phyloP scores from a whole-genome alignment of 164 flowering plant species.

The Cinnamomum micranthum region DNA sequence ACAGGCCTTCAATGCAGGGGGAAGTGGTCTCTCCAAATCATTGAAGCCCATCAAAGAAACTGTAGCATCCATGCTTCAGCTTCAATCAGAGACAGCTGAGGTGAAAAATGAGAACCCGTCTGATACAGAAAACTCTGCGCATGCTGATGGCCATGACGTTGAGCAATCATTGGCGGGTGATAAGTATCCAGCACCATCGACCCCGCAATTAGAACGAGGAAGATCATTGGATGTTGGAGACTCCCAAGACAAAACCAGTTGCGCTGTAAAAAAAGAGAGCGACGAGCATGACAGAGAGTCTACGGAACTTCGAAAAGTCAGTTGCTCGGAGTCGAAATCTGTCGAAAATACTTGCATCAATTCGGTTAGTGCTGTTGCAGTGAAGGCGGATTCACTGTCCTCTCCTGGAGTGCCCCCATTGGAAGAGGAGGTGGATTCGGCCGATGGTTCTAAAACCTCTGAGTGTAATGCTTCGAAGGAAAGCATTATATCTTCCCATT shows the following conservation, averaged over 20 bases:
- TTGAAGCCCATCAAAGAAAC: slow-evolving; percentile 55
- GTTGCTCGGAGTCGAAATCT: slow-evolving; percentile 45
- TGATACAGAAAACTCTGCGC: slow-evolving; percentile 18
- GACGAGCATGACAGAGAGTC: slow-evolving; percentile 44
- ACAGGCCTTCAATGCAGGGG: slow-evolving; percentile 77
- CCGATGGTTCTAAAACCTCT: slow-evolving; percentile 28
- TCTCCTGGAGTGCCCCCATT: slow-evolving; percentile 13
- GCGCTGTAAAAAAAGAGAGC: slow-evolving; percentile 43
- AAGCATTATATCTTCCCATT: slow-evolving; percentile 13
- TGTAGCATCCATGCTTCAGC: slow-evolving; percentile 47
- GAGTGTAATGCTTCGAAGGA: slow-evolving; percentile 4
- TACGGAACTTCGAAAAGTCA: background rate
- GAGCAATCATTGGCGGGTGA: slow-evolving; percentile 43
- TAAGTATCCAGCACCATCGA: slow-evolving; percentile 74
- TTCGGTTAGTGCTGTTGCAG: slow-evolving; percentile 22
- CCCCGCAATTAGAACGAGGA: slow-evolving; percentile 71
- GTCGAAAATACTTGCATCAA: slow-evolving; percentile 68
- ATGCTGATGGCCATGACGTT: slow-evolving; percentile 17
- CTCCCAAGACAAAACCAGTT: slow-evolving; percentile 49
- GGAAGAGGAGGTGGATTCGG: slow-evolving; percentile 51
- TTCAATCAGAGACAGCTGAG: slow-evolving; percentile 26
- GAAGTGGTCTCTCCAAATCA: slow-evolving; percentile 33
- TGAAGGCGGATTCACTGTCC: slow-evolving; percentile 18
- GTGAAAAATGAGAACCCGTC: slow-evolving; percentile 13
- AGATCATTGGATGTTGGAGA: slow-evolving; percentile 50